Evolutionary conservation across 2,329 filamentous ascomycete genomes (phyloP), one percentile per base, ranked within the genome.

Genomic region (Aureobasidium sp.): DNA sequence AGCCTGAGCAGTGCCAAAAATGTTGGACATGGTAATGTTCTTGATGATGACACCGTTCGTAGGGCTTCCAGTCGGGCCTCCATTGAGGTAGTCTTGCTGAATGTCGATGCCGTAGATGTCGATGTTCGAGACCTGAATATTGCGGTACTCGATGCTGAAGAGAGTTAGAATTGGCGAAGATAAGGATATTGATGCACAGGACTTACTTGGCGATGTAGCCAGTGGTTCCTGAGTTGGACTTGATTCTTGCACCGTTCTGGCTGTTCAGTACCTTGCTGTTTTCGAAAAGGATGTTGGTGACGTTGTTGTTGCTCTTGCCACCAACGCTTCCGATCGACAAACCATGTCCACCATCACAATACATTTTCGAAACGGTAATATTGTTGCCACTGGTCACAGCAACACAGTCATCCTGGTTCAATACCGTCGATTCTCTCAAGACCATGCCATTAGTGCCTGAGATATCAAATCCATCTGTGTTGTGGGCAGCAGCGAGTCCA

Each of bases 81-180:
- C 80, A 65, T 82, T 82, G 60, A 79, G 67, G 66, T 82, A 82
- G 67, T 82, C 80, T 70, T 82, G 79, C 70, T 81, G 74, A 45
- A 82, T 73, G 63, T 79, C 78, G 62, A 82, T 79, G n/a, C 79
- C 79, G 67, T 81, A 81, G 64, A 76, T 75, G 36, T 72, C 68
- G 64, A 81, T 79, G 57, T 74, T 73, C 39, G 69, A 71, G 44
- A 82, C 67, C 4, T 70, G 72, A 64, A 82, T 81, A 67, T 79
- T 77, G 64, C 73, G 70, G 72, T 79, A 82, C 25, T 74, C 76
- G 60, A 82, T 71, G 63, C 76, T 52, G 34, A 14, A 37, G 3
- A 15, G 8, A 11, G 14, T 52, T 6, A 52, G 48, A 14, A 2
- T 14, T 25, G 12, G 4, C 5, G 14, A 20, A 14, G 3, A 22